These are phyloP conservation scores for Purpureocillium lavendulum DNA, from an alignment of 2,329 filamentous ascomycete genomes.

Conservation along the genomic window DNA sequence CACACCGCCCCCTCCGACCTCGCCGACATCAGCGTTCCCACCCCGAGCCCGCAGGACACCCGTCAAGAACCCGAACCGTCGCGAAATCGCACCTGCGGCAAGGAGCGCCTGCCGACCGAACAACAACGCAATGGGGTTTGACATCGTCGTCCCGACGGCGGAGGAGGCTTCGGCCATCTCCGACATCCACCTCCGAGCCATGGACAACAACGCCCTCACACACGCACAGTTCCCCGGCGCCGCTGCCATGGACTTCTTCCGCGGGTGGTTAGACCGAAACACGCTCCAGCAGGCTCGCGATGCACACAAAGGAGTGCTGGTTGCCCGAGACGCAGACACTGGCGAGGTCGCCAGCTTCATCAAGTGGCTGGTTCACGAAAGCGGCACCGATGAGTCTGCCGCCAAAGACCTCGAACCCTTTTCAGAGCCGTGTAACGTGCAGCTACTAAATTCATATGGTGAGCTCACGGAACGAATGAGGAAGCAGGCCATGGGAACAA, in stretches of 20 bases:
- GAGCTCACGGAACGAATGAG: conserved; percentile 21
- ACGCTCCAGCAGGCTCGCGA: conserved; percentile 19
- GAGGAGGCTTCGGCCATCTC: conserved; percentile 15
- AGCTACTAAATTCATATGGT: conserved; percentile 26
- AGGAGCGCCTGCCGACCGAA: no score
- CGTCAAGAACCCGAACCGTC: no score
- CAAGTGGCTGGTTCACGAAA: conserved; percentile 24
- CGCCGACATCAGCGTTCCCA: neutral
- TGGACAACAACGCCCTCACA: conserved; percentile 28
- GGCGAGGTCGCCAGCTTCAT: conserved; percentile 23
- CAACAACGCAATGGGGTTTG: conserved; percentile 15
- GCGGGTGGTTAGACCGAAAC: conserved; percentile 20
- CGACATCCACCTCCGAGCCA: conserved; percentile 27
- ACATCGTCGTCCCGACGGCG: conserved; percentile 15
- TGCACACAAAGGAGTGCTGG: conserved; percentile 18
- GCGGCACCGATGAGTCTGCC: conserved; percentile 7
- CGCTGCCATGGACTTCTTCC: conserved; percentile 18
- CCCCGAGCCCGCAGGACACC: no score
- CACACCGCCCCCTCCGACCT: neutral
- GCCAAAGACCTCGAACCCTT: conserved; percentile 15
- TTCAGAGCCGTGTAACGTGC: conserved; percentile 17
- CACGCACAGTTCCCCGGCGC: conserved; percentile 30
- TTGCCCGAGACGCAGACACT: conserved; percentile 21
- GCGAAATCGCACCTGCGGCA: no score
- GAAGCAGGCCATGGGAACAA: conserved; percentile 18